phyloP scores from a whole-genome alignment of 345 rosid species.

The Theobroma cacao region DNA sequence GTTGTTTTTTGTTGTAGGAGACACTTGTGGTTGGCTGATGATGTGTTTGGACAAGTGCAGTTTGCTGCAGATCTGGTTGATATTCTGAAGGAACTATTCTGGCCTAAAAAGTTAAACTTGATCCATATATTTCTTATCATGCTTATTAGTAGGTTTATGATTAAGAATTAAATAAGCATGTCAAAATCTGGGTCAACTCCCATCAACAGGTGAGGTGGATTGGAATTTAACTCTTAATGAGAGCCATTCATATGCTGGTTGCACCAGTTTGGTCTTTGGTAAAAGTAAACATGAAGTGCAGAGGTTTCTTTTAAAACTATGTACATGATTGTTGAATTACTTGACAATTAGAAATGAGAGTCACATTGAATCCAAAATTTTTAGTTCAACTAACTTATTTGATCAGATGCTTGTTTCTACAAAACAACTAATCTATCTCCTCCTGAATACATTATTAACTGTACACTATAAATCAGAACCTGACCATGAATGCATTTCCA shows the following conservation, averaged over 20 bases:
- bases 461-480: not conserved
- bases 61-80: not conserved
- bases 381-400: not conserved
- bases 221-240: not conserved
- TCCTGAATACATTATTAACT: not conserved
- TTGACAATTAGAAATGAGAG: not conserved
- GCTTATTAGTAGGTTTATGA: not conserved
- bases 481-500: not conserved
- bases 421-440: not conserved
- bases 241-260: not conserved
- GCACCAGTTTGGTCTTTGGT: not conserved
- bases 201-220: not conserved
- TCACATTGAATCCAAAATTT: not conserved
- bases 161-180: not conserved
- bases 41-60: not conserved
- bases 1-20: not conserved
- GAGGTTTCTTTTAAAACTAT: constrained; percentile 3
- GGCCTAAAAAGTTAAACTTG: not conserved
- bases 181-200: not conserved
- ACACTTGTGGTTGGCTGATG: constrained; percentile 6
- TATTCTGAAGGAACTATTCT: not conserved
- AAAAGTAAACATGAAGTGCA: not conserved
- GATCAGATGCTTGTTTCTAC: not conserved
- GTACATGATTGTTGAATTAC: not conserved
- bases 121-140: not conserved